phyloP scores from a whole-genome alignment of 1,139 yeast species.

The Spathaspora jeffriesii region DNA sequence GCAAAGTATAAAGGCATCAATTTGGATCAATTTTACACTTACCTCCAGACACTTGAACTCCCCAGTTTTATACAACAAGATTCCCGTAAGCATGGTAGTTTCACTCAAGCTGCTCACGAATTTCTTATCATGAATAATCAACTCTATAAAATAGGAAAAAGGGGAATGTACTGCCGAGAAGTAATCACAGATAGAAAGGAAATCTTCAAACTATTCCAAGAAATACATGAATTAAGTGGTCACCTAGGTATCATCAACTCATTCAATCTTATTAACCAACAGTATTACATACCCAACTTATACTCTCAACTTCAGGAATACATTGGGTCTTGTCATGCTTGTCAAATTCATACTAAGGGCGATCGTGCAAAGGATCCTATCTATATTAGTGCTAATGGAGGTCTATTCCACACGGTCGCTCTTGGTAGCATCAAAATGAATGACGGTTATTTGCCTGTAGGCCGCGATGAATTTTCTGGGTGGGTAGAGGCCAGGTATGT shows the following conservation, averaged over 20 bases:
- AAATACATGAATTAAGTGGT: background rate
- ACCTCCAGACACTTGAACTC: background rate
- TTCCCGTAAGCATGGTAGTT: background rate
- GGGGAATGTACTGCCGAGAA: background rate
- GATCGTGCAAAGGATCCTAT: background rate
- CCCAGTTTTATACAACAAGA: background rate
- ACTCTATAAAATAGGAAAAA: background rate
- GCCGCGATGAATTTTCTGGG: conserved; percentile 3
- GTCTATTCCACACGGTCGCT: background rate
- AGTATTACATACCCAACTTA: background rate
- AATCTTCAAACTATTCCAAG: background rate
- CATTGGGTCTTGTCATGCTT: background rate
- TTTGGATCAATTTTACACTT: background rate
- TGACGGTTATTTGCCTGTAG: background rate
- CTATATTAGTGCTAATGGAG: background rate
- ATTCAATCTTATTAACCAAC: no score
- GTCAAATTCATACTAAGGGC: background rate
- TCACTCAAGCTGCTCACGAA: background rate
- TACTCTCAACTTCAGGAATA: background rate
- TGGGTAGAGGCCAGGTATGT: background rate
- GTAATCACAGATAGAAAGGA: background rate
- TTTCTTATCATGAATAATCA: background rate
- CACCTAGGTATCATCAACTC: background rate
- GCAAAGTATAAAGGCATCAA: background rate
- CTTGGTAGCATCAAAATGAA: background rate